Base-by-base conservation (phyloP, 1,139 yeast genomes). In the Spathaspora jeffriesii region DNA sequence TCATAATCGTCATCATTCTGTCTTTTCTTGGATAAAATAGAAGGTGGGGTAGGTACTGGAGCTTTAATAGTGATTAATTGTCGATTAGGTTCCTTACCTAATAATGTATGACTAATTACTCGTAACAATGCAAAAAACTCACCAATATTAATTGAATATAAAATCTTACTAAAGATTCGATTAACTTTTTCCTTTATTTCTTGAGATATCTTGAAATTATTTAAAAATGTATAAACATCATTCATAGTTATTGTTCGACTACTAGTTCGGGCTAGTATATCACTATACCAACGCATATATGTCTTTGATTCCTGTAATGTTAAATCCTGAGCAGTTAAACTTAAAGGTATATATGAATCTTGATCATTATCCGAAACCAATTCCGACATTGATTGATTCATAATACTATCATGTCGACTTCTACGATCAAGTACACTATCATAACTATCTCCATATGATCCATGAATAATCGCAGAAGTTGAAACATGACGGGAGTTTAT, bases 241-340 rank as follows among this genome's bases (percentile, higher is more conserved):
- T 65, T 68, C 56, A 87, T 65, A 11, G 80, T 68, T 17, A 86
- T 79, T 30, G 87, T 68, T 53, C 84, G 73, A 37, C 79, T 70
- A 53, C 78, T 79, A 13, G 78, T 73, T 43, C 88, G 73, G 13
- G 84, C 76, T 41, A 83, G 73, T 14, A 87, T 82, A 57, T 84
- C 85, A 56, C 84, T 82, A 60, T 86, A 87, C 95, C 95, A 87
- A 56, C 93, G 68, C 62, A 85, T 72, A 62, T 87, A 87, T 0
- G 93, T 85, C 56, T 82, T 82, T 3, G 83, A 78, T 57, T 87
- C 95, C 50, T 81, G 82, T 14, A 72, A 69, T 0, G 89, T 76
- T 40, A 87, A 68, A 45, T 85, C 88, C 45, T 78, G 80, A 0
- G 82, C 78, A 0, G 84, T 75, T 21, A 87, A 65, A 2, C 90